Percentiles rank a stretch among this genome's conserved stretches.
Evolutionary conservation across 306 rosid species (phyloP).

Genomic region (Gillenia trifoliata): DNA sequence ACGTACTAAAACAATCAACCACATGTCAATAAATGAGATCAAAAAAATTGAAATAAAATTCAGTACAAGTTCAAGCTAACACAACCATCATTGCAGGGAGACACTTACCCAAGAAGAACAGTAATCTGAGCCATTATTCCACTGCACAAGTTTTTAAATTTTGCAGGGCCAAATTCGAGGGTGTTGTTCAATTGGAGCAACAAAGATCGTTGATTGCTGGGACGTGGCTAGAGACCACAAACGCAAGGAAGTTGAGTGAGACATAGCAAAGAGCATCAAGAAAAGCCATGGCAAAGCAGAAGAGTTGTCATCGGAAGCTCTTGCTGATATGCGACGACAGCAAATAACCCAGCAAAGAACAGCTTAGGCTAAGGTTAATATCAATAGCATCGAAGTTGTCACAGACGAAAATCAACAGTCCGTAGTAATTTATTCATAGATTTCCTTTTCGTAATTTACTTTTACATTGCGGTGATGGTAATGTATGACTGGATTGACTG

Average conservation of each 20-base stretch:
- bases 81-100: slow-evolving; percentile 16
- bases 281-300: slow-evolving; percentile 19
- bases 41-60: too few species aligned
- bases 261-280: slow-evolving; percentile 5
- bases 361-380: neutral
- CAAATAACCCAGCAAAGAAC: neutral
- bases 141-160: slow-evolving; percentile 21
- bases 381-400: neutral
- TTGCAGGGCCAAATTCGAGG: neutral
- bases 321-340: slow-evolving; percentile 11
- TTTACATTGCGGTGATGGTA: too few species aligned
- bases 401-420: too few species aligned
- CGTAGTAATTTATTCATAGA: too few species aligned
- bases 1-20: too few species aligned
- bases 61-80: too few species aligned
- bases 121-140: slow-evolving; percentile 32
- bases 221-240: slow-evolving; percentile 30
- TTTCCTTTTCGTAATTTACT: too few species aligned
- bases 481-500: too few species aligned
- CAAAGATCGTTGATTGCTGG: slow-evolving; percentile 33
- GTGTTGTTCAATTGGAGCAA: slow-evolving; percentile 38
- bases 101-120: slow-evolving; percentile 49
- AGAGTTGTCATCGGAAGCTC: slow-evolving; percentile 26
- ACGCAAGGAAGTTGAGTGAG: neutral
- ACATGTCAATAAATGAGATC: too few species aligned